Evolutionary conservation across 139 green algal genomes (phyloP).

Genomic region (Tetraselmis striata): DNA sequence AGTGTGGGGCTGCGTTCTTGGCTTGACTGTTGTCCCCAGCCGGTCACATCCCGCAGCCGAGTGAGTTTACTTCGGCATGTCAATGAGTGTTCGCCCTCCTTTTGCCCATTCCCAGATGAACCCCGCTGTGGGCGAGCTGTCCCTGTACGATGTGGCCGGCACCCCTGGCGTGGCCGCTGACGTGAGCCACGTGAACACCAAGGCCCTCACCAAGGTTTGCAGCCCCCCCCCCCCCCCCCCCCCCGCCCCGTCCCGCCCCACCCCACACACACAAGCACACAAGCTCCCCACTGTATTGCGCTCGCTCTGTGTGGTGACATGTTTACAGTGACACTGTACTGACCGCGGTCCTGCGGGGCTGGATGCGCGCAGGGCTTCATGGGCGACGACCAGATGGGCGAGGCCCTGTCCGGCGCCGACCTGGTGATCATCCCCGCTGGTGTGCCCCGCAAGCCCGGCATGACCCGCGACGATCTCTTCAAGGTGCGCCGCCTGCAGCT

Average conservation of each 20-base stretch:
- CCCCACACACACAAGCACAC: too few relatives aligned
- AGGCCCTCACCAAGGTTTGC: conserved; percentile 63
- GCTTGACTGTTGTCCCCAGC: too few relatives aligned
- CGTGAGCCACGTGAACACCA: conserved; percentile 92
- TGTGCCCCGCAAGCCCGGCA: conserved; percentile 97
- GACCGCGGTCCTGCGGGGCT: background rate
- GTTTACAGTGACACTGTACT: too few relatives aligned
- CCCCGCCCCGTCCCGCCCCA: background rate
- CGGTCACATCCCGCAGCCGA: too few relatives aligned
- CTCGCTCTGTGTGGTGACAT: too few relatives aligned
- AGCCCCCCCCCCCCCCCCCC: background rate
- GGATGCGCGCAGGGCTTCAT: conserved; percentile 41
- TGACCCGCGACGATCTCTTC: conserved; percentile 99
- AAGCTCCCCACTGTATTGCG: too few relatives aligned
- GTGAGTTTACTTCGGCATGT: too few relatives aligned
- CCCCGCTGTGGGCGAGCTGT: conserved; percentile 66
- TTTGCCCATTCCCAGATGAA: conserved; percentile 61
- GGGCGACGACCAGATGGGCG: conserved; percentile 61
- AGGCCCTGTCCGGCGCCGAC: conserved; percentile 64
- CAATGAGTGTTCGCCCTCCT: too few relatives aligned
- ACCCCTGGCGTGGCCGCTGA: conserved; percentile 91
- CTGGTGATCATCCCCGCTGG: conserved; percentile 87
- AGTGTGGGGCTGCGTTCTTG: too few relatives aligned
- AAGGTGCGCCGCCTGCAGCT: too few relatives aligned
- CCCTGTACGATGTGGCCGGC: conserved; percentile 79